Percentiles rank a stretch among this genome's conserved stretches.
Evolutionary conservation across 75 land plant species (phyloP).

Genomic region (Chamaecyparis obtusa): DNA sequence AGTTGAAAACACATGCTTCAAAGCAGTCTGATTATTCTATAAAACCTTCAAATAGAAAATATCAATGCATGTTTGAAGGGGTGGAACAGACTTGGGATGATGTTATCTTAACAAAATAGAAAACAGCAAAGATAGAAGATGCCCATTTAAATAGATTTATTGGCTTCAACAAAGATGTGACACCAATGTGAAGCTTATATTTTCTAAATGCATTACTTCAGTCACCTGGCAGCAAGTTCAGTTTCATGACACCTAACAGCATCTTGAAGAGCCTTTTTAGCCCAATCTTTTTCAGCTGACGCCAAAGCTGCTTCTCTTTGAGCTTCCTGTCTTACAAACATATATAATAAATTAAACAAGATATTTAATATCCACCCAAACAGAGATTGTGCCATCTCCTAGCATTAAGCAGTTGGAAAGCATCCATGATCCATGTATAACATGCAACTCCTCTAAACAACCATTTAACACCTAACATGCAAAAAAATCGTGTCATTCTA

Average conservation of each 20-base stretch:
- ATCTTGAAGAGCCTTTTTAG: slow-evolving; percentile 59
- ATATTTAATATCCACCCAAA: not conserved
- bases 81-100: not conserved
- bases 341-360: not conserved
- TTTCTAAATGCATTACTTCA: not conserved
- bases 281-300: slow-evolving; percentile 68
- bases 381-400: not conserved
- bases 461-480: not conserved
- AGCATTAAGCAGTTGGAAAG: not conserved
- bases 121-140: not conserved
- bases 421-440: not conserved
- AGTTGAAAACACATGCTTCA: not conserved
- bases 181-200: not conserved
- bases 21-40: not conserved
- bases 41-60: not conserved
- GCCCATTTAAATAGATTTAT: not conserved
- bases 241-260: slow-evolving; percentile 50
- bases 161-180: not conserved
- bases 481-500: not conserved
- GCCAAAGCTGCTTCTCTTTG: slow-evolving; percentile 61
- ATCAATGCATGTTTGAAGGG: not conserved
- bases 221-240: slow-evolving; percentile 77
- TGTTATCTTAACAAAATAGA: not conserved
- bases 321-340: slow-evolving; percentile 59
- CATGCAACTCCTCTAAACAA: not conserved